These are phyloP conservation scores for Kregervanrija fluxuum DNA, from an alignment of 805 yeast genomes.

Conservation along the genomic window DNA sequence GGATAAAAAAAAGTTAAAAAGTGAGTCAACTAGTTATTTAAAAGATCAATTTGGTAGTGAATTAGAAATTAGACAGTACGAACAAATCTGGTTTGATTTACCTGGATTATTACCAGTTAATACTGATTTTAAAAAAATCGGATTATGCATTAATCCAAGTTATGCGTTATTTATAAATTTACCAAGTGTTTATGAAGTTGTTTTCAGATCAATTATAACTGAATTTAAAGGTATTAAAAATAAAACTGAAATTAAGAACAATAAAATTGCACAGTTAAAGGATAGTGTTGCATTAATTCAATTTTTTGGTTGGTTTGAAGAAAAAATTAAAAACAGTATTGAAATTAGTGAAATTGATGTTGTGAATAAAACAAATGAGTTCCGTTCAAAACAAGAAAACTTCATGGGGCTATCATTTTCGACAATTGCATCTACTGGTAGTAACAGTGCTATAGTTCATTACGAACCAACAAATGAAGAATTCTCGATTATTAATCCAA, in stretches of 20 bases:
- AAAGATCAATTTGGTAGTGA: slow-evolving; percentile 14
- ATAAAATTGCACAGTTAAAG: slow-evolving; percentile 67
- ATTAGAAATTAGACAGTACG: slow-evolving; percentile 43
- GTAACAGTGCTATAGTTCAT: slow-evolving; percentile 71
- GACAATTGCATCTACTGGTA: slow-evolving; percentile 69
- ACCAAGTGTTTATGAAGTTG: slow-evolving; percentile 18
- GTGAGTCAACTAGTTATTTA: slow-evolving; percentile 12
- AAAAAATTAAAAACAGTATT: slow-evolving; percentile 39
- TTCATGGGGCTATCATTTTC: slow-evolving; percentile 68
- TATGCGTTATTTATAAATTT: slow-evolving; percentile 22
- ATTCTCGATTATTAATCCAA: slow-evolving; percentile 54
- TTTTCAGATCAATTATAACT: slow-evolving; percentile 33
- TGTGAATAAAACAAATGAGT: slow-evolving; percentile 43
- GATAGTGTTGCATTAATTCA: slow-evolving; percentile 76
- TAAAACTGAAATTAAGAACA: slow-evolving; percentile 60
- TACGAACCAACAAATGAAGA: slow-evolving; percentile 60
- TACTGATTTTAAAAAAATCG: slow-evolving; percentile 7
- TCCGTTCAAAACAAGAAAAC: slow-evolving; percentile 33
- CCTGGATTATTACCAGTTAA: slow-evolving; percentile 19
- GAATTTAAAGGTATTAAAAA: slow-evolving; percentile 74
- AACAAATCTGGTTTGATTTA: slow-evolving; percentile 52
- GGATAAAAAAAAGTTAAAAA: slow-evolving; percentile 34
- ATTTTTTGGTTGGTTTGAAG: slow-evolving; percentile 79
- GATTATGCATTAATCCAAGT: slow-evolving; percentile 20
- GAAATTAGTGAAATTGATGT: slow-evolving; percentile 49